Conservation (phyloP, 2,329 filamentous ascomycete species). For the Xylariaceae sp. region DNA sequence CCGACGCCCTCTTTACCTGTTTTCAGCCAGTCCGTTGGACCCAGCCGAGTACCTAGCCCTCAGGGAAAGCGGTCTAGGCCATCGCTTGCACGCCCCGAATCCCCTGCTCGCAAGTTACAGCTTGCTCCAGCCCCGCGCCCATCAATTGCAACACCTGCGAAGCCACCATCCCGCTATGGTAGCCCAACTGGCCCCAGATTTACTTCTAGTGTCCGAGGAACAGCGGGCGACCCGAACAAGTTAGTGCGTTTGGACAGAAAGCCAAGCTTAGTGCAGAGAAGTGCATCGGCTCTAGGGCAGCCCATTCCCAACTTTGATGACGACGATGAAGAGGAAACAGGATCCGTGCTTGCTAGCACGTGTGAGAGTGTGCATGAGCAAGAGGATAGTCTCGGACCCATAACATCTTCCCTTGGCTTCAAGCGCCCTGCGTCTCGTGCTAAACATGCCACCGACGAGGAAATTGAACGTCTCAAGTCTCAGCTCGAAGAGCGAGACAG, state of each 20-base stretch:
- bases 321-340: constrained; percentile 52
- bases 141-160: constrained; percentile 51
- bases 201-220: constrained; percentile 58
- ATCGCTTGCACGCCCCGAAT: constrained; percentile 83
- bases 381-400: constrained; percentile 50
- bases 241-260: constrained; percentile 44
- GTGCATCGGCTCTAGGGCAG: constrained; percentile 54
- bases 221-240: constrained; percentile 58
- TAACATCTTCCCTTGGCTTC: constrained; percentile 51
- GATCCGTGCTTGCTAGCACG: constrained; percentile 36
- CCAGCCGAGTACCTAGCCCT: constrained; percentile 66
- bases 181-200: constrained; percentile 59
- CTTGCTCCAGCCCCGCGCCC: constrained; percentile 56
- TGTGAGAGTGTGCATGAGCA: constrained; percentile 46
- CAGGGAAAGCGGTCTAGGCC: constrained; percentile 65
- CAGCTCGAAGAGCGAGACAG: constrained; percentile 79
- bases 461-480: constrained; percentile 65
- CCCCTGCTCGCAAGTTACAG: constrained; percentile 67
- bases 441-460: constrained; percentile 54
- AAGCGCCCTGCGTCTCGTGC: constrained; percentile 51
- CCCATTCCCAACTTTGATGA: constrained; percentile 45
- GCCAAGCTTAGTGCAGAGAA: constrained; percentile 51
- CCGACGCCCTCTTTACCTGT: constrained; percentile 64
- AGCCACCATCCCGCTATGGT: constrained; percentile 53
- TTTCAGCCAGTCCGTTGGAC: constrained; percentile 84